Evolutionary conservation across 2,329 filamentous ascomycete genomes (phyloP).

Genomic region (Malbranchea zuffiana): DNA sequence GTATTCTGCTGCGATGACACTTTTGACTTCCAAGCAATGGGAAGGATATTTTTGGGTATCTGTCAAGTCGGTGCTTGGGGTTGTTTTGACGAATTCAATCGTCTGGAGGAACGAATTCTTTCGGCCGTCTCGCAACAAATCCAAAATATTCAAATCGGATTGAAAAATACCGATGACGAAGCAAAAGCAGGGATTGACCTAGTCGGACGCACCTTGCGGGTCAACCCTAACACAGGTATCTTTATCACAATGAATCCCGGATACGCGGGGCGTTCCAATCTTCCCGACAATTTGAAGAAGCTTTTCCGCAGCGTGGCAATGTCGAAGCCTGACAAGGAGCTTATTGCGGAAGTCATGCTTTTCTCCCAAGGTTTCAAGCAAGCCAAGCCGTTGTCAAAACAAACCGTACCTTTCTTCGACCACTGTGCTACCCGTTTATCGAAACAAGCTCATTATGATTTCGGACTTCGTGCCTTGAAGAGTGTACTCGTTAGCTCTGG

Average conservation of each 20-base stretch:
- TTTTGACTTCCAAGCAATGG: constrained; percentile 99
- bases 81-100: constrained; percentile 99
- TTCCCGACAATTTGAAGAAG: constrained; percentile 99
- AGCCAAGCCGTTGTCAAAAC: constrained; percentile 84
- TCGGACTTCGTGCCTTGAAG: constrained; percentile 92
- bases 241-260: constrained; percentile 99
- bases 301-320: constrained; percentile 98
- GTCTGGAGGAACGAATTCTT: constrained; percentile 91
- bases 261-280: constrained; percentile 92
- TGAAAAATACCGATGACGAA: constrained; percentile 74
- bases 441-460: constrained; percentile 98
- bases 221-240: constrained; percentile 89
- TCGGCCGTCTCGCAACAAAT: constrained; percentile 98
- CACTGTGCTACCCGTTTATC: constrained; percentile 70
- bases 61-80: constrained; percentile 99
- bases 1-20: constrained; percentile 99
- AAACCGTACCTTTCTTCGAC: constrained; percentile 97
- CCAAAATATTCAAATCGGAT: constrained; percentile 94
- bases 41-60: constrained; percentile 96
- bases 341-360: constrained; percentile 99
- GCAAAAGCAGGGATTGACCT: constrained; percentile 85
- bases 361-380: constrained; percentile 99
- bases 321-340: constrained; percentile 98
- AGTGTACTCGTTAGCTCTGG: constrained; percentile 97
- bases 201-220: constrained; percentile 76